Evolutionary conservation across 2,329 filamentous ascomycete species (phyloP), one percentile per base, ranked within the genome.

Genomic region (Apiospora pterosperma): DNA sequence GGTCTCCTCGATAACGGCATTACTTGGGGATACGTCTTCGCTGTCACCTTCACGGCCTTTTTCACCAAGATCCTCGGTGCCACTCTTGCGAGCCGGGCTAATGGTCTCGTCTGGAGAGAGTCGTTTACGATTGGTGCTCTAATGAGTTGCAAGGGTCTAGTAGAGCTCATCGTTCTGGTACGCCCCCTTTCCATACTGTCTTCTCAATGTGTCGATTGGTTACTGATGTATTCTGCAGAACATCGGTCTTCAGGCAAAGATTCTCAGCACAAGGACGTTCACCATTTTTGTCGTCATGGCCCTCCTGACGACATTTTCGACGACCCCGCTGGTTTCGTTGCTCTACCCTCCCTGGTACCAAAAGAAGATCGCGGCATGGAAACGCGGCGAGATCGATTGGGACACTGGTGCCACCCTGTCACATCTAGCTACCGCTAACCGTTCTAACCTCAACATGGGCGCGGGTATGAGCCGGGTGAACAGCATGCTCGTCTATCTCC

Each of bases 121-220:
- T 94, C 91, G 64, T 86, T 96, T 36, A 88, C 92, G 1, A 96
- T 98, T 69, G 95, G 95, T 19, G 88, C 90, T 19, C 79, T 97
- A 71, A 98, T 98, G 48, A 97, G 92, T 78, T 98, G 95, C 77
- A 98, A 98, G 77, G 95, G 95, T 72, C 83, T 98, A 8, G 94
- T 97, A 0, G 94, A 97, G 76, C 81, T 98, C 62, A 97, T 98
- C 75, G 94, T 97, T n/a, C 76, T 97, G 77, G 92, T 94, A 82
- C 78, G 88, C 36, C 28, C 48, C 28, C n/a, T 44, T 48, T 12
- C 5, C 8, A 19, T n/a, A n/a, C 8, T 8, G 12, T 5, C 7
- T 21, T n/a, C 25, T 4, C 5, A 19, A 16, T 55, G 3, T 21
- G n/a, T n/a, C n/a, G 8, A 52, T 39, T 48, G 36, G 42, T 34